These are phyloP conservation scores for Lasiodiplodia citricola DNA, from an alignment of 2,329 filamentous ascomycete species.

Conservation along the genomic window DNA sequence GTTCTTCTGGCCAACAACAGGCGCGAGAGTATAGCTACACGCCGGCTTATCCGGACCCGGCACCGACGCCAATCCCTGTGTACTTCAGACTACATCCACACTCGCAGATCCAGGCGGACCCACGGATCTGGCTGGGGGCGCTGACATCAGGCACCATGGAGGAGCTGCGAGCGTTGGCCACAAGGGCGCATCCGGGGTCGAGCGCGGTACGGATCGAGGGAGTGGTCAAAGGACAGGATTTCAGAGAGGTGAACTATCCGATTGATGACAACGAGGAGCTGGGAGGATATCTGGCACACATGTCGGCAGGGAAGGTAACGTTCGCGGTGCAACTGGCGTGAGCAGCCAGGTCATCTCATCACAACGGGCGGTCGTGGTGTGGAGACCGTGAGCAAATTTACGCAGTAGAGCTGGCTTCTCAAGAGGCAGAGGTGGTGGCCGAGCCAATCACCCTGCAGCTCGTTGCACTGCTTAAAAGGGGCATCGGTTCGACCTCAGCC, in stretches of 20 bases:
- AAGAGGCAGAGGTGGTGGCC: too few species aligned
- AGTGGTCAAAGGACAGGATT: constrained; percentile 59
- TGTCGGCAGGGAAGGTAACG: constrained; percentile 60
- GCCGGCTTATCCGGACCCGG: constrained; percentile 25
- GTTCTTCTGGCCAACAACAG: constrained; percentile 10
- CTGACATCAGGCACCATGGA: constrained; percentile 63
- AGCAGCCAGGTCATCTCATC: constrained; percentile 4
- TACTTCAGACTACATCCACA: constrained; percentile 72
- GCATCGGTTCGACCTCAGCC: too few species aligned
- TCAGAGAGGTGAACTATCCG: constrained; percentile 58
- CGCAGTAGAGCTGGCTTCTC: too few species aligned
- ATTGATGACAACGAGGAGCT: constrained; percentile 68
- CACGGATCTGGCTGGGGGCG: constrained; percentile 69
- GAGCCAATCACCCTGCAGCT: too few species aligned
- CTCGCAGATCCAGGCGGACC: constrained; percentile 60
- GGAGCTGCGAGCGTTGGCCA: constrained; percentile 68
- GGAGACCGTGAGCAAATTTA: background rate
- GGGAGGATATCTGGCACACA: constrained; percentile 71
- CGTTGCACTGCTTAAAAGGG: too few species aligned
- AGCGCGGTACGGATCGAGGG: constrained; percentile 70
- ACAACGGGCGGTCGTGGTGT: constrained; percentile 1
- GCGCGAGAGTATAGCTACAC: constrained; percentile 24
- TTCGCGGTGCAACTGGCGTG: constrained; percentile 51
- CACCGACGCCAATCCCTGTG: constrained; percentile 55
- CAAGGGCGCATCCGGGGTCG: constrained; percentile 65